These are phyloP conservation scores for Penicillium sp. DNA, from an alignment of 2,329 filamentous ascomycete species.

Conservation along the genomic window DNA sequence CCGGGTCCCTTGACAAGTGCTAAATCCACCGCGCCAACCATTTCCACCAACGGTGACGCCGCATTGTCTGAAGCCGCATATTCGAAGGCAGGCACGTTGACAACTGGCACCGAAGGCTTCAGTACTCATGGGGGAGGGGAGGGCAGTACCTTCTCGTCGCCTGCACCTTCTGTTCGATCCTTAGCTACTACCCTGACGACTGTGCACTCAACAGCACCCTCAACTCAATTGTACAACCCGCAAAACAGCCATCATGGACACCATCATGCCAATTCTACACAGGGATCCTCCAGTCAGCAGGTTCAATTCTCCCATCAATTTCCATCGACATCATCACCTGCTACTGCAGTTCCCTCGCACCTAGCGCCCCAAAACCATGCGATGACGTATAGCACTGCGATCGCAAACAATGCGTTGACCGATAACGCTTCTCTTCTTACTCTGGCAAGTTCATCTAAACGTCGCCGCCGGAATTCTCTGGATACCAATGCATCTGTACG, in stretches of 20 bases:
- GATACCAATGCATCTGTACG: conserved; percentile 67
- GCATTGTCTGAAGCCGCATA: conserved; percentile 71
- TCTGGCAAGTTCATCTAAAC: conserved; percentile 64
- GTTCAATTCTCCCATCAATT: conserved; percentile 62
- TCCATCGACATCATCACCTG: conserved; percentile 52
- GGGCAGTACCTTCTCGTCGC: conserved; percentile 65
- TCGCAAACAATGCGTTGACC: conserved; percentile 62
- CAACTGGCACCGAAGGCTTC: conserved; percentile 60
- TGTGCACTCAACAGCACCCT: conserved; percentile 61
- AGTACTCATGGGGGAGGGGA: conserved; percentile 67
- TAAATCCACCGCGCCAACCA: conserved; percentile 73
- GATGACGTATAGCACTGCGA: conserved; percentile 60
- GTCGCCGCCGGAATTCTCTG: conserved; percentile 61
- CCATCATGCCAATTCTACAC: conserved; percentile 37
- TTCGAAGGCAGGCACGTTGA: conserved; percentile 77
- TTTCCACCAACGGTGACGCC: conserved; percentile 79
- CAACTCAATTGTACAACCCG: conserved; percentile 44
- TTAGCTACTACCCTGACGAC: conserved; percentile 66
- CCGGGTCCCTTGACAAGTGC: conserved; percentile 62
- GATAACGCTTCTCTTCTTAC: conserved; percentile 67
- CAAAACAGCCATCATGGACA: conserved; percentile 34
- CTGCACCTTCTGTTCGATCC: conserved; percentile 63
- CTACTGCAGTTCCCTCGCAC: conserved; percentile 62
- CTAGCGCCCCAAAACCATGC: conserved; percentile 53
- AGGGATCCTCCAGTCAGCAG: conserved; percentile 39